A percentile compares a stretch with the other conserved stretches of the same genome.
Conservation (phyloP, 768 basidiomycete genomes). For the Tylopilus cervinicoccineus region DNA sequence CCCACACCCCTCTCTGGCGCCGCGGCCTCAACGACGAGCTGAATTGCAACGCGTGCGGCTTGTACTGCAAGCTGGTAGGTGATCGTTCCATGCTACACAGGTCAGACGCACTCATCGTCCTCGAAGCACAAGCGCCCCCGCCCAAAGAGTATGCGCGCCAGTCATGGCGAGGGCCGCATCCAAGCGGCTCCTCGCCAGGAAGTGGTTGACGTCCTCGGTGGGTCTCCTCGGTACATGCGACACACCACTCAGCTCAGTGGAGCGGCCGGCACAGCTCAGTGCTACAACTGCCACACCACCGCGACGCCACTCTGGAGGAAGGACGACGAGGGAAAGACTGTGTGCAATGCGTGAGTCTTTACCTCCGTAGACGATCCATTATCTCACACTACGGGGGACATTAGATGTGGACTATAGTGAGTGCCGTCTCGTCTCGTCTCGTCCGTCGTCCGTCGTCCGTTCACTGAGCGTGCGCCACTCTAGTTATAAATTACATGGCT, state of each 20-base stretch:
- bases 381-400: conserved; percentile 10
- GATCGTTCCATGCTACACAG: neutral
- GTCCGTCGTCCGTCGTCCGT: neutral
- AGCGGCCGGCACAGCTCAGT: conserved; percentile 56
- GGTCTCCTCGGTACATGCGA: conserved; percentile 34
- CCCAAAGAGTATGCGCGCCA: conserved; percentile 82
- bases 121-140: conserved; percentile 80
- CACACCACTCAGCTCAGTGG: conserved; percentile 28
- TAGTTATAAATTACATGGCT: conserved; percentile 80
- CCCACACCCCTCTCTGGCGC: conserved; percentile 85
- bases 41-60: conserved; percentile 85
- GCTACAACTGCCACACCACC: conserved; percentile 87
- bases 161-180: conserved; percentile 66
- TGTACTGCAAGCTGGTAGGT: conserved; percentile 82
- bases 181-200: conserved; percentile 64
- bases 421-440: conserved; percentile 22
- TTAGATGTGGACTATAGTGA: conserved; percentile 75
- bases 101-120: neutral
- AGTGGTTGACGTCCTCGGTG: conserved; percentile 70
- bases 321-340: conserved; percentile 87
- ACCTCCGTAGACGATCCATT: conserved; percentile 1
- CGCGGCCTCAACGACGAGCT: conserved; percentile 84
- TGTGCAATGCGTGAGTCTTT: conserved; percentile 83
- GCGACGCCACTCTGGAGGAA: conserved; percentile 89
- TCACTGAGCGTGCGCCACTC: conserved; percentile 9